Evolutionary conservation across 2,329 filamentous ascomycete species (phyloP).

Genomic region (Colletotrichum cereale): DNA sequence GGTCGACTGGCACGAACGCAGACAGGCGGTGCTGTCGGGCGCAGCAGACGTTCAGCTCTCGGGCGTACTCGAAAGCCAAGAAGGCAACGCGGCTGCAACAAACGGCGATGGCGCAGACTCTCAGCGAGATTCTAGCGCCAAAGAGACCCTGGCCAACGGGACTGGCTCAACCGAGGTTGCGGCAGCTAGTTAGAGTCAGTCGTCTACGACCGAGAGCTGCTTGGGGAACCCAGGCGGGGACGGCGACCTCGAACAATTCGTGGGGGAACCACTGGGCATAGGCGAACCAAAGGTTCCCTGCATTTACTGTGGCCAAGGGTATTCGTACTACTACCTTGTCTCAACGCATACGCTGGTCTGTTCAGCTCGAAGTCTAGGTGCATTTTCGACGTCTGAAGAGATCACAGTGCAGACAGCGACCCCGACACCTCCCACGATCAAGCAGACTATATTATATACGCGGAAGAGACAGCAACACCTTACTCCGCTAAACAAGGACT

Average conservation of each 20-base stretch:
- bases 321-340: background rate
- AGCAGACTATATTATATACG: background rate
- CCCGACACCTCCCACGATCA: no score
- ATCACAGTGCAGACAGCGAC: background rate
- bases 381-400: background rate
- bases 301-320: background rate
- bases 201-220: background rate
- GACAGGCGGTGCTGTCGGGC: slow-evolving; percentile 66
- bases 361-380: background rate
- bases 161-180: slow-evolving; percentile 17
- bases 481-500: background rate
- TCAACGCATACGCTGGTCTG: background rate
- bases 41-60: slow-evolving; percentile 59
- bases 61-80: slow-evolving; percentile 46
- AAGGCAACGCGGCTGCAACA: slow-evolving; percentile 14
- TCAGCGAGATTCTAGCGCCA: slow-evolving; percentile 30
- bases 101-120: slow-evolving; percentile 44
- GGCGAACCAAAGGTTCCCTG: slow-evolving; percentile 3
- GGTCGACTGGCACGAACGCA: slow-evolving; percentile 72
- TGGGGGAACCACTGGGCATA: background rate
- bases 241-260: background rate
- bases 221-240: background rate
- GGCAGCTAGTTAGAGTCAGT: slow-evolving; percentile 19
- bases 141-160: slow-evolving; percentile 27
- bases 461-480: background rate